Evolutionary conservation across 257 asterid genomes (phyloP).

Genomic region (Catharanthus roseus): DNA sequence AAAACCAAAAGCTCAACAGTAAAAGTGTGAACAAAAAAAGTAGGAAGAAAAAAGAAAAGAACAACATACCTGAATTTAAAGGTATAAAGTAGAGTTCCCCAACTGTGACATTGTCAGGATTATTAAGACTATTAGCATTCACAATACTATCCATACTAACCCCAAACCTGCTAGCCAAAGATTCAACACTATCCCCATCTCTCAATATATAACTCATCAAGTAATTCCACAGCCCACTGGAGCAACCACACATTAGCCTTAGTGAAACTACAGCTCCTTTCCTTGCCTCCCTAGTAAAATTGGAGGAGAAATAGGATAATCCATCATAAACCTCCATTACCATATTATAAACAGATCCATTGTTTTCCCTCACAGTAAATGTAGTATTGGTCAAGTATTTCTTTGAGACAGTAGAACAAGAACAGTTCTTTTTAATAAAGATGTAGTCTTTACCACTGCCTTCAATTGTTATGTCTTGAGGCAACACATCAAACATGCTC

Average conservation of each 20-base stretch:
- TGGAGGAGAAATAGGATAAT: constrained; percentile 69
- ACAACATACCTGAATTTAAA: constrained; percentile 61
- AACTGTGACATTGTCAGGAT: constrained; percentile 83
- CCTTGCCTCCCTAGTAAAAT: constrained; percentile 66
- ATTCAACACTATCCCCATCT: constrained; percentile 84
- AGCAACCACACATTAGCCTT: constrained; percentile 85
- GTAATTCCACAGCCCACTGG: constrained; percentile 93
- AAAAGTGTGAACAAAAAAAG: background rate
- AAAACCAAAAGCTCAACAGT: constrained; percentile 10
- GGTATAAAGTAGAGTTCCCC: constrained; percentile 81
- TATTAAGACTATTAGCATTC: constrained; percentile 59
- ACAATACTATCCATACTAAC: constrained; percentile 95
- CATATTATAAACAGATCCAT: constrained; percentile 68
- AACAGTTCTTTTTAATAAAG: constrained; percentile 82
- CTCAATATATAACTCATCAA: constrained; percentile 89
- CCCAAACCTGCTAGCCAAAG: constrained; percentile 91
- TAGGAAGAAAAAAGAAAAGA: background rate
- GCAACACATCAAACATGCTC: constrained; percentile 94
- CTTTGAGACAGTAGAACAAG: constrained; percentile 56
- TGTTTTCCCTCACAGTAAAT: constrained; percentile 59
- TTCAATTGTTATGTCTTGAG: constrained; percentile 64
- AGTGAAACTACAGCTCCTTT: constrained; percentile 78
- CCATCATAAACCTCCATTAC: constrained; percentile 69
- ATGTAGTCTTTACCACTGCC: constrained; percentile 71
- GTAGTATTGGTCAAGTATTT: constrained; percentile 72